These are phyloP conservation scores for Citrus hindsii DNA, from an alignment of 345 rosid genomes.

Conservation along the genomic window DNA sequence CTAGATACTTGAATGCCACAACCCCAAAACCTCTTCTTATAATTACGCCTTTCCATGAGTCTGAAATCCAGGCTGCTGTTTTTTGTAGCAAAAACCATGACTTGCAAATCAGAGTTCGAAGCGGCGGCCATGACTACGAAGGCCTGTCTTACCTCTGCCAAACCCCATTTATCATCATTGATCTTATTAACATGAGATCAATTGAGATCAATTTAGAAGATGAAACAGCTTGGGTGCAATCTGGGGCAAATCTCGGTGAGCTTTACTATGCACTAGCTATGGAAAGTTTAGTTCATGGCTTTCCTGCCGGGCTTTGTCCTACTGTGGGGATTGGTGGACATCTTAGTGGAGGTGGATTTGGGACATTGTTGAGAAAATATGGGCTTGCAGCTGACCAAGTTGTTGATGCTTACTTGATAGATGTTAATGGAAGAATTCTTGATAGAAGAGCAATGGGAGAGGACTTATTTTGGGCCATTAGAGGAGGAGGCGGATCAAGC, in stretches of 20 bases:
- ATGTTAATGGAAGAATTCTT: slow-evolving; percentile 31
- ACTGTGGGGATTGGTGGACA: slow-evolving; percentile 45
- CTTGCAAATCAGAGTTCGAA: slow-evolving; percentile 40
- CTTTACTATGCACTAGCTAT: slow-evolving; percentile 37
- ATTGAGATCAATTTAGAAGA: slow-evolving; percentile 21
- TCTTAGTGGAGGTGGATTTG: slow-evolving; percentile 41
- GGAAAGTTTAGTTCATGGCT: slow-evolving; percentile 37
- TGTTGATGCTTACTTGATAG: slow-evolving; percentile 37
- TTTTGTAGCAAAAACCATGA: slow-evolving; percentile 25
- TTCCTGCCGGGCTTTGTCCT: slow-evolving; percentile 48
- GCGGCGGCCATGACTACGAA: slow-evolving; percentile 64
- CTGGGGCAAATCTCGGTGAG: slow-evolving; percentile 50
- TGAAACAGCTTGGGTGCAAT: slow-evolving; percentile 40
- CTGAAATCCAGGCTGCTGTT: slow-evolving; percentile 43
- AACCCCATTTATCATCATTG: slow-evolving; percentile 36
- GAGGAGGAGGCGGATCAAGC: slow-evolving; percentile 55
- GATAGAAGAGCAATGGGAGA: slow-evolving; percentile 48
- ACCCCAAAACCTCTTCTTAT: slow-evolving; percentile 30
- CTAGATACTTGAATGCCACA: slow-evolving; percentile 29
- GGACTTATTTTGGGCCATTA: slow-evolving; percentile 53
- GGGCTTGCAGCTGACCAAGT: slow-evolving; percentile 46
- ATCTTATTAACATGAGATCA: slow-evolving; percentile 33
- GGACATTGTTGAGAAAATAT: slow-evolving; percentile 43
- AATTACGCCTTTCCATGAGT: slow-evolving; percentile 33
- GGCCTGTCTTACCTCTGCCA: slow-evolving; percentile 41